Evolutionary conservation across 345 rosid species (phyloP).

Genomic region (Rhizophora apiculata): DNA sequence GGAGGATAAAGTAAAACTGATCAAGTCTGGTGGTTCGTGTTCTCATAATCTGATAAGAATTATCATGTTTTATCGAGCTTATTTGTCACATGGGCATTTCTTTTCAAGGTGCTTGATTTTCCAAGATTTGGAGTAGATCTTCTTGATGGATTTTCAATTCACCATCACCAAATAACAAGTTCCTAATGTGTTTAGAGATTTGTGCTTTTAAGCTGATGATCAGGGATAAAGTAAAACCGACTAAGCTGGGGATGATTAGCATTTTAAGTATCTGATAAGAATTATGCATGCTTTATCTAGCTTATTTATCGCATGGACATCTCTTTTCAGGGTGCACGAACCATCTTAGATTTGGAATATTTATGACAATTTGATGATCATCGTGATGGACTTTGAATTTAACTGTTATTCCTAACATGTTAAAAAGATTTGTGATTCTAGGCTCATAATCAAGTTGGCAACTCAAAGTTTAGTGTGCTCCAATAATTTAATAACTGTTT

Average conservation of each 20-base stretch:
- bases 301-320: no score
- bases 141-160: not conserved
- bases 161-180: not conserved
- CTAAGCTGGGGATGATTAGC: conserved; percentile 7
- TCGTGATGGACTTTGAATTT: not conserved
- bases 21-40: not conserved
- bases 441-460: not conserved
- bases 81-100: not conserved
- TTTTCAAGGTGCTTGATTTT: not conserved
- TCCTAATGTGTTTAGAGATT: no score
- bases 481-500: not conserved
- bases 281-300: no score
- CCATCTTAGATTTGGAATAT: not conserved
- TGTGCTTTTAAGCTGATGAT: no score
- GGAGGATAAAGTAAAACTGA: no score
- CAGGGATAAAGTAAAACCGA: no score
- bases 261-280: no score
- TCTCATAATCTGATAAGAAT: conserved; percentile 15
- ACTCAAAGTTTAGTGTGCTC: not conserved
- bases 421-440: not conserved
- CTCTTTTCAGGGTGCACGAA: no score
- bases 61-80: conserved; percentile 6
- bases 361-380: not conserved
- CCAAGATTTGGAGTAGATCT: not conserved
- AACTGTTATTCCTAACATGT: not conserved